Evolutionary conservation across 495 filamentous ascomycete species (phyloP), one percentile per base, ranked within the genome.

Genomic region (Aspergillus cavernicola): DNA sequence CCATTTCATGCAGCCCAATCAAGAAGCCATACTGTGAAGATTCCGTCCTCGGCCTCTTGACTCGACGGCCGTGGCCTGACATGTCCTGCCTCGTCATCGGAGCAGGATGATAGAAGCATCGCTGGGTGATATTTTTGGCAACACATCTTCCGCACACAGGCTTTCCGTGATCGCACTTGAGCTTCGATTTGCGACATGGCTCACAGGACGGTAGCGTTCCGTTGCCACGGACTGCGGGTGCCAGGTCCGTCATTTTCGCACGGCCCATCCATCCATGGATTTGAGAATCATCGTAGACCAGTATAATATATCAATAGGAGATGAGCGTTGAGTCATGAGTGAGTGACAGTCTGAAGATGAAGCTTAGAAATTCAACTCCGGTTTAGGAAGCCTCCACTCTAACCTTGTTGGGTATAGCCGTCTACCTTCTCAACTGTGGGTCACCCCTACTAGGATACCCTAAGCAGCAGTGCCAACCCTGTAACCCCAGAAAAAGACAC

Each of bases 181-280:
- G 63, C 51, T 81, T 80, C 16, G 75, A 71, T 51, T 75, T 77
- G 19, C 77, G 70, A 55, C 77, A 81, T 13, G 77, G 75, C 63
- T 81, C 74, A 47, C 77, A 81, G 1, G 76, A 77, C 51, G 74
- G 72, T 20, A 70, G 61, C 15, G 73, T 67, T 8, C 77, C 75
- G 64, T 79, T 80, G 28, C 73, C 70, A 31, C 69, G 67, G 10
- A 68, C 66, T 12, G 63, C 67, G 7, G 64, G 65, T 18, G 60
- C 6, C 22, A 29, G 22, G 20, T 53, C 50, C n/a, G 50, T 31
- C 44, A 47, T 47, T n/a, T n/a, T n/a, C n/a, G n/a, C n/a, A n/a
- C n/a, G n/a, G n/a, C n/a, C n/a, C n/a, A n/a, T n/a, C n/a, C n/a
- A n/a, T n/a, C n/a, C n/a, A n/a, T n/a, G n/a, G n/a, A n/a, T n/a